These are phyloP conservation scores for Perkinsela sp. DNA, from an alignment of 208 protist species.

Conservation along the genomic window DNA sequence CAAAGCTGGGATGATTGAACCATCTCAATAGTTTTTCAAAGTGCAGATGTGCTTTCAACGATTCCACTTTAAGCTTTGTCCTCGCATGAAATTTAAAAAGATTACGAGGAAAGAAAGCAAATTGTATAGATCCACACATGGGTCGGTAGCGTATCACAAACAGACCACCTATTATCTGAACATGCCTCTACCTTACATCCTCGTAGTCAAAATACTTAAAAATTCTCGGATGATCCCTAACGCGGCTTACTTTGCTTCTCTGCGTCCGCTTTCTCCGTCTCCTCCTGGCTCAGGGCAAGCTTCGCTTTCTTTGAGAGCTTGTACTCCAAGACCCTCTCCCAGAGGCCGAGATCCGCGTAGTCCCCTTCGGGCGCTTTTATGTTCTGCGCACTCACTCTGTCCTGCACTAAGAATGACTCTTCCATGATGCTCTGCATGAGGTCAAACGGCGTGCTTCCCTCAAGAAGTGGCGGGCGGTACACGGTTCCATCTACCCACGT, in stretches of 20 bases:
- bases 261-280: neutral
- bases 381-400: constrained; percentile 29
- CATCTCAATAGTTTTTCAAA: too few relatives aligned
- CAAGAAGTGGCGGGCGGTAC: constrained; percentile 45
- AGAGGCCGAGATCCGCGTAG: neutral
- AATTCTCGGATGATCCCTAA: too few relatives aligned
- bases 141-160: too few relatives aligned
- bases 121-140: too few relatives aligned
- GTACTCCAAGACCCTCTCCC: neutral
- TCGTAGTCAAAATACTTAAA: too few relatives aligned
- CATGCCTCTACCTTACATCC: too few relatives aligned
- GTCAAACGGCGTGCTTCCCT: constrained; percentile 33
- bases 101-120: too few relatives aligned
- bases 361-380: neutral
- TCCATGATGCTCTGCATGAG: constrained; percentile 69
- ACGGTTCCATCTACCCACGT: constrained; percentile 50
- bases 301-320: neutral
- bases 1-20: too few relatives aligned
- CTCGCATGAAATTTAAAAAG: too few relatives aligned
- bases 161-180: too few relatives aligned
- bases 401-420: constrained; percentile 47
- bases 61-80: too few relatives aligned
- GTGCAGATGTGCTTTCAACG: too few relatives aligned
- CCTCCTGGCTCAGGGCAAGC: neutral
- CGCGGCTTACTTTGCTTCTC: neutral